Percentiles rank a stretch among this genome's conserved stretches.
Evolutionary conservation across 192 early-diverging fungal genomes (phyloP).

Genomic region (Coemansia sp.): DNA sequence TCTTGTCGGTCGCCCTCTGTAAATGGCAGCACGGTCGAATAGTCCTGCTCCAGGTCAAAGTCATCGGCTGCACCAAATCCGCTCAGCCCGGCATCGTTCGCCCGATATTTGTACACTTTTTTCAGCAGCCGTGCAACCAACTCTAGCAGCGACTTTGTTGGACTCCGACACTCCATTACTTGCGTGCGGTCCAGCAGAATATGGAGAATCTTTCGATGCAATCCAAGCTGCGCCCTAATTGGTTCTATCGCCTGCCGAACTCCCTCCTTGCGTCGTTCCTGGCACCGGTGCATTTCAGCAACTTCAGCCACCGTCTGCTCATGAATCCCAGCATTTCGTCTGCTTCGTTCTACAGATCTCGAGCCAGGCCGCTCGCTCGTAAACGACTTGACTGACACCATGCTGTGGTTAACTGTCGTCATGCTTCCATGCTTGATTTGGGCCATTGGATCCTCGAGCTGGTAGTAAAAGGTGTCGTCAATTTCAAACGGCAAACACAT

Average conservation of each 20-base stretch:
- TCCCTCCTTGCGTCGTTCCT: conserved; percentile 12
- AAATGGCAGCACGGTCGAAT: not conserved
- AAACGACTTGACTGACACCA: conserved; percentile 10
- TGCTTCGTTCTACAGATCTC: not conserved
- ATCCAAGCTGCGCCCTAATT: conserved; percentile 21
- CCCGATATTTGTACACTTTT: conserved; percentile 1
- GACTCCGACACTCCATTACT: conserved; percentile 22
- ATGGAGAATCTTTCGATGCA: conserved; percentile 23
- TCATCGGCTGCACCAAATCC: not conserved
- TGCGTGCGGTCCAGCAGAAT: conserved; percentile 22
- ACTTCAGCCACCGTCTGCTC: conserved; percentile 15
- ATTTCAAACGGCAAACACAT: conserved; percentile 52
- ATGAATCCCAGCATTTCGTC: not conserved
- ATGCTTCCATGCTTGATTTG: conserved; percentile 31
- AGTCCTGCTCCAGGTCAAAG: not conserved
- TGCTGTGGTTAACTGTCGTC: conserved; percentile 22
- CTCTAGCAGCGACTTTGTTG: conserved; percentile 31
- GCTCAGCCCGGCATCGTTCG: not conserved
- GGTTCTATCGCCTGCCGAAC: conserved; percentile 13
- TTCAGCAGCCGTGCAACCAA: conserved; percentile 17
- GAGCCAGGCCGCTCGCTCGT: conserved; percentile 3
- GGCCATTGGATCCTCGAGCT: conserved; percentile 19
- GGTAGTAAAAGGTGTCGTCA: conserved; percentile 30
- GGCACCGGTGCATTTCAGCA: conserved; percentile 20
- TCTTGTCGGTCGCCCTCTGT: conserved; percentile 1